phyloP scores from a whole-genome alignment of 768 basidiomycete genomes.

The Tulasnella sp. region DNA sequence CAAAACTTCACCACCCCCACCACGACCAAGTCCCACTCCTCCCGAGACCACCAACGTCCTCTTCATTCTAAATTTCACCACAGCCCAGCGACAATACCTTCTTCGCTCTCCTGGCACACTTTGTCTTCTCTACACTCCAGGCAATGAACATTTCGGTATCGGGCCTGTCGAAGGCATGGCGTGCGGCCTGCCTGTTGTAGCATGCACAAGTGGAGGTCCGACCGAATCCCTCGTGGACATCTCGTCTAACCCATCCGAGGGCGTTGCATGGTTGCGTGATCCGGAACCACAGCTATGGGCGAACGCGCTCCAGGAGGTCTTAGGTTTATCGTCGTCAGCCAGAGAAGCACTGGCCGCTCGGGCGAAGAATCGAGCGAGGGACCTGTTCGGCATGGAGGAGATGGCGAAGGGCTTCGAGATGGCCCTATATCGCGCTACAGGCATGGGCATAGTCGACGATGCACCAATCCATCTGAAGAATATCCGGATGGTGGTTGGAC shows the following conservation, averaged over 20 bases:
- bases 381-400: conserved; percentile 63
- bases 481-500: neutral
- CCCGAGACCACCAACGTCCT: conserved; percentile 47
- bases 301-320: conserved; percentile 47
- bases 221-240: conserved; percentile 67
- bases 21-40: conserved; percentile 3
- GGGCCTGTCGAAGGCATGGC: conserved; percentile 92
- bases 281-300: conserved; percentile 63
- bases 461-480: neutral
- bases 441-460: conserved; percentile 38
- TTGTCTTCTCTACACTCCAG: conserved; percentile 83
- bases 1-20: conserved; percentile 5
- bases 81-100: conserved; percentile 69
- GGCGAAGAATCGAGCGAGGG: conserved; percentile 49
- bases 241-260: conserved; percentile 21
- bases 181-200: conserved; percentile 81
- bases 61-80: conserved; percentile 88
- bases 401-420: conserved; percentile 53
- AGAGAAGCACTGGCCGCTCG: conserved; percentile 39
- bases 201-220: conserved; percentile 79
- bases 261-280: conserved; percentile 65
- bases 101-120: conserved; percentile 54
- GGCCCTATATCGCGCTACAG: conserved; percentile 42
- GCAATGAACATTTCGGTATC: conserved; percentile 96
- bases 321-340: conserved; percentile 26